Evolutionary conservation across 768 basidiomycete genomes (phyloP).

Genomic region (Sarcodon aspratus): DNA sequence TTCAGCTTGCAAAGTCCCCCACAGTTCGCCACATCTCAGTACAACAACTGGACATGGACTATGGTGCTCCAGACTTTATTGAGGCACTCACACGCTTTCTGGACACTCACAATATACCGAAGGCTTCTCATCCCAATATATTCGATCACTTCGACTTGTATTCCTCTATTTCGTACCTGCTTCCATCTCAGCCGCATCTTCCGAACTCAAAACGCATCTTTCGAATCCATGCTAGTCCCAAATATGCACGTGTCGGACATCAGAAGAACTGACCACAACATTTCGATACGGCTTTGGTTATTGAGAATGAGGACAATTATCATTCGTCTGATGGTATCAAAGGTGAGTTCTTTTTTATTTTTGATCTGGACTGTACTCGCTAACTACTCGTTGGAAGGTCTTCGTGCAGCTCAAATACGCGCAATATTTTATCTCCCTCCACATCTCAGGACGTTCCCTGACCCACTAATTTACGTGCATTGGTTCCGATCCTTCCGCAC

Average conservation of each 20-base stretch:
- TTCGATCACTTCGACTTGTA: too few relatives aligned
- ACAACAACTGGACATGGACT: too few relatives aligned
- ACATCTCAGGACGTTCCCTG: not conserved
- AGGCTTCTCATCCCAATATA: too few relatives aligned
- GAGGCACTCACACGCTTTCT: conserved; percentile 17
- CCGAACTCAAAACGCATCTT: conserved; percentile 4
- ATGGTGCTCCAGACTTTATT: too few relatives aligned
- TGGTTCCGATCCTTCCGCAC: conserved; percentile 16
- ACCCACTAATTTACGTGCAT: conserved; percentile 17
- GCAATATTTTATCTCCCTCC: conserved; percentile 13
- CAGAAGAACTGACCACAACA: conserved; percentile 10
- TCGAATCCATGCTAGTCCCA: conserved; percentile 16
- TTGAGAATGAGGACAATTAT: conserved; percentile 3
- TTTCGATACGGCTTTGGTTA: conserved; percentile 26
- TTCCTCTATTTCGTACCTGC: too few relatives aligned
- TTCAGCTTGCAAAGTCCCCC: too few relatives aligned
- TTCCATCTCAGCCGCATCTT: conserved; percentile 16
- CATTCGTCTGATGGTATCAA: conserved; percentile 6
- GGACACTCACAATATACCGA: conserved; percentile 14
- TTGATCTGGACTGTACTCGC: not conserved
- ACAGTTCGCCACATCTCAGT: too few relatives aligned
- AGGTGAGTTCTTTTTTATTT: conserved; percentile 8
- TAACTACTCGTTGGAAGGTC: too few relatives aligned
- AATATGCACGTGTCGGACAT: conserved; percentile 7
- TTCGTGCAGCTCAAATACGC: conserved; percentile 14